Evolutionary conservation across 2,329 filamentous ascomycete species (phyloP).

Genomic region (Fusarium camptoceras): DNA sequence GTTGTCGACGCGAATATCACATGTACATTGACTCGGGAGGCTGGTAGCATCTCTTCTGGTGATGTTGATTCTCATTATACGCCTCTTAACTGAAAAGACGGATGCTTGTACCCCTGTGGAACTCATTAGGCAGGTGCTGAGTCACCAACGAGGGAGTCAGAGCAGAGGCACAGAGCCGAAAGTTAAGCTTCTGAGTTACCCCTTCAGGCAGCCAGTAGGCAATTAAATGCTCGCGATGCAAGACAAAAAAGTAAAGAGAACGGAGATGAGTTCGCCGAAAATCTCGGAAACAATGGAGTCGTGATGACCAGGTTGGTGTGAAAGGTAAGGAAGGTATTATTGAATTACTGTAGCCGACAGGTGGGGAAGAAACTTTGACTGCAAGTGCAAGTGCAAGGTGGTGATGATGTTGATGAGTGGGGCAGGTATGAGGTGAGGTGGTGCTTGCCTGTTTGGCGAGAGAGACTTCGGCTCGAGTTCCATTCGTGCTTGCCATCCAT

Average conservation of each 20-base stretch:
- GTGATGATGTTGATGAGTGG: neutral
- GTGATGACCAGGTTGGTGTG: neutral
- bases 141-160: constrained; percentile 2
- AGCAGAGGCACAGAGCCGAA: neutral
- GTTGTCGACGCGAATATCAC: neutral
- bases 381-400: neutral
- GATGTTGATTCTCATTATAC: neutral
- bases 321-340: neutral
- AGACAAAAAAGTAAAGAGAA: neutral
- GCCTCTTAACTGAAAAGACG: neutral
- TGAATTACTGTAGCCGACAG: neutral
- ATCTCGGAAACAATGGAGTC: constrained; percentile 19
- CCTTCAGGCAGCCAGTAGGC: neutral
- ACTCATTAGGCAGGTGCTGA: constrained; percentile 11
- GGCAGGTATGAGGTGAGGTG: neutral
- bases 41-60: neutral
- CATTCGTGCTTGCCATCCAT: neutral
- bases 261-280: constrained; percentile 8
- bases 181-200: constrained; percentile 9
- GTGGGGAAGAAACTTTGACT: constrained; percentile 18
- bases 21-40: neutral
- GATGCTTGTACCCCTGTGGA: neutral
- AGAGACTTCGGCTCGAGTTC: neutral
- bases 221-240: neutral
- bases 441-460: neutral